Percentiles rank a stretch among this genome's conserved stretches.
Evolutionary conservation across 1,284 basidiomycete species (phyloP).

Genomic region (Trametes versicolor): DNA sequence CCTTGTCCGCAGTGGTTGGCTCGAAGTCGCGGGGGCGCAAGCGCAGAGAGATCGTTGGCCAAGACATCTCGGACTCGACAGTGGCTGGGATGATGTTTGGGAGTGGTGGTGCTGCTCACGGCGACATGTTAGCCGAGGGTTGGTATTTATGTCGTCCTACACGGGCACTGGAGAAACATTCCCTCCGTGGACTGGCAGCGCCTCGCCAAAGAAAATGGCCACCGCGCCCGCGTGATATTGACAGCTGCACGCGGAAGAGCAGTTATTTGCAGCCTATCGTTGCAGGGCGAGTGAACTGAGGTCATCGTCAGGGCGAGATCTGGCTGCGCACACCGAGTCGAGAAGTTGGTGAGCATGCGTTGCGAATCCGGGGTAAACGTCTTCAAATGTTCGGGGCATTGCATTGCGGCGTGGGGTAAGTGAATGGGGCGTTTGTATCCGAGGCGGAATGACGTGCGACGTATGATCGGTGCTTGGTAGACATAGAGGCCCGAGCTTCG

Average conservation of each 20-base stretch:
- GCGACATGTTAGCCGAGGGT: not conserved
- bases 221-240: conserved; percentile 31
- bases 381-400: conserved; percentile 44
- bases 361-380: conserved; percentile 41
- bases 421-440: conserved; percentile 21
- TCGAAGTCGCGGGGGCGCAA: conserved; percentile 29
- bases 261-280: conserved; percentile 28
- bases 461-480: conserved; percentile 16
- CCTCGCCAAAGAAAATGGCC: conserved; percentile 21
- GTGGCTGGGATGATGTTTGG: conserved; percentile 14
- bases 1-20: conserved; percentile 41
- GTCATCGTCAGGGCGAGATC: conserved; percentile 22
- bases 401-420: conserved; percentile 37
- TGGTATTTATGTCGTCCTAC: conserved; percentile 36
- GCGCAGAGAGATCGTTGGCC: conserved; percentile 23
- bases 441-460: conserved; percentile 17
- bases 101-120: conserved; percentile 20
- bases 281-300: conserved; percentile 13
- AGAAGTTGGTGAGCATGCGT: conserved; percentile 20
- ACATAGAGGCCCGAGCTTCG: conserved; percentile 29
- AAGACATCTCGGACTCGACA: conserved; percentile 30
- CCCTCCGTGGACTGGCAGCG: conserved; percentile 6
- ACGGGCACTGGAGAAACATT: conserved; percentile 13
- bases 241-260: conserved; percentile 19
- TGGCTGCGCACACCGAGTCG: conserved; percentile 22